Evolutionary conservation across 192 early-diverging fungal genomes (phyloP), one percentile per base, ranked within the genome.

Genomic region (Piromyces finnis): DNA sequence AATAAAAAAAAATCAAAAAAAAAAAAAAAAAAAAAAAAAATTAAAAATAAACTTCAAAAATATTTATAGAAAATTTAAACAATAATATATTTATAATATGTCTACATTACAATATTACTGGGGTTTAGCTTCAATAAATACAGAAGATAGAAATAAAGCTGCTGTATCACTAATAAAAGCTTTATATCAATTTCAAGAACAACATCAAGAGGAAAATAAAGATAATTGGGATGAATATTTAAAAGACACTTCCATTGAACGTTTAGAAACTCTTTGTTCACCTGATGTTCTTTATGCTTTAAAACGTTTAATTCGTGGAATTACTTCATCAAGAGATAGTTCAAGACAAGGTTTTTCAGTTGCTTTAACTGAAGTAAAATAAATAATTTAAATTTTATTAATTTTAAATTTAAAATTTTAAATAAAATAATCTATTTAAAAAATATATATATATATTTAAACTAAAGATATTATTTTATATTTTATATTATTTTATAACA

Each of bases 331-430:
- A 15, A 89, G 96, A 41, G 91, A 94, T 78, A 95, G 92, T 27
- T 96, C 98, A 18, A 88, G 98, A 77, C 96, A 98, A 80, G 98
- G 98, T 12, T 99, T 96, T 85, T 90, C 96, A 26, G 87, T 97
- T n/a, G 95, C 95, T 14, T 89, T 99, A 77, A 93, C 94, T 5
- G 96, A 98, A 90, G 85, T 93, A 81, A 80, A 6, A 32, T 32
- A 6, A 37, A 77, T 78, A 29, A 12, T 41, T 26, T 27, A n/a
- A n/a, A n/a, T n/a, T n/a, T n/a, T n/a, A n/a, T n/a, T n/a, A n/a
- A n/a, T n/a, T n/a, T n/a, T n/a, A n/a, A n/a, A n/a, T n/a, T n/a
- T n/a, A n/a, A n/a, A n/a, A n/a, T n/a, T n/a, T n/a, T n/a, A n/a
- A n/a, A n/a, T n/a, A n/a, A n/a, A n/a, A n/a, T n/a, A n/a, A n/a